Evolutionary conservation across 208 protist species (phyloP).

Genomic region (Trichomonas gallinae): DNA sequence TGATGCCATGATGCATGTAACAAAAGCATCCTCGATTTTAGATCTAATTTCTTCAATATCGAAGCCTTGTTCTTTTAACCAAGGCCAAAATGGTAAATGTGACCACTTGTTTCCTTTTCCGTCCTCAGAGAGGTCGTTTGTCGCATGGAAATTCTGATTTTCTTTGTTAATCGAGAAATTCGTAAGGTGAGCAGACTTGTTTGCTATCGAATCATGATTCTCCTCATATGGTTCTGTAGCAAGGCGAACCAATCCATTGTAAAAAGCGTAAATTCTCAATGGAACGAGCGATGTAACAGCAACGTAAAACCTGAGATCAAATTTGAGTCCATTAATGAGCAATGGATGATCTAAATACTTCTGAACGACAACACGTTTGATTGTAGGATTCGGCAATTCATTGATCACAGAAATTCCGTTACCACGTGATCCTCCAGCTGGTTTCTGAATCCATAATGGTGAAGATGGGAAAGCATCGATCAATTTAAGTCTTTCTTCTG

Average conservation of each 20-base stretch:
- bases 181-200: background rate
- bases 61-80: background rate
- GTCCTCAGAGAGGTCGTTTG: background rate
- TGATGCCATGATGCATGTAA: background rate
- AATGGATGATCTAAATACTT: conserved; percentile 24
- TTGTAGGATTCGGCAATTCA: background rate
- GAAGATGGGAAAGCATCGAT: background rate
- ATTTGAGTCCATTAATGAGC: conserved; percentile 35
- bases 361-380: background rate
- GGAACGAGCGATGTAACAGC: conserved; percentile 12
- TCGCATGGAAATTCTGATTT: background rate
- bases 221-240: conserved; percentile 26
- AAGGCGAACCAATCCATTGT: conserved; percentile 24
- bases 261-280: conserved; percentile 3
- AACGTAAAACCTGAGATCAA: conserved; percentile 37
- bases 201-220: background rate
- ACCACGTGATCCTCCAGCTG: background rate
- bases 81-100: background rate
- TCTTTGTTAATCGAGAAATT: conserved; percentile 22
- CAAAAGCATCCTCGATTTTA: background rate
- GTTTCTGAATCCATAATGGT: background rate
- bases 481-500: background rate
- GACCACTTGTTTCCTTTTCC: conserved; percentile 14
- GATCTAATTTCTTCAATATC: background rate
- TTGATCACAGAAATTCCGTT: background rate